Evolutionary conservation across 345 rosid genomes (phyloP), one percentile per base, ranked within the genome.

Genomic region (Nasturtium officinale): DNA sequence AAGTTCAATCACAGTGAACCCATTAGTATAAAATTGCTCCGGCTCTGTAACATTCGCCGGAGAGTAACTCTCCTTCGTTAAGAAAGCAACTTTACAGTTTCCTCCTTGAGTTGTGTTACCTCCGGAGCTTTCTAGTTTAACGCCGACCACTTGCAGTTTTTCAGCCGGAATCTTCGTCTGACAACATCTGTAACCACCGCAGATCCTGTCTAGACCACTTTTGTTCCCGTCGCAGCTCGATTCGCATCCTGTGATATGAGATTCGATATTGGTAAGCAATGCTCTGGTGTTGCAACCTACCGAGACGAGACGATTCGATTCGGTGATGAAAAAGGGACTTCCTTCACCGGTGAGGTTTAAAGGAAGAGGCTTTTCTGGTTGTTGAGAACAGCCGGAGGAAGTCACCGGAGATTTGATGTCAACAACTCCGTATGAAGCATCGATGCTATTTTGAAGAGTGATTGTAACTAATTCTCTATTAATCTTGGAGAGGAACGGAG

Each of bases 101-200:
- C 61, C 21, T 37, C 52, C 69, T 48, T 25, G 42, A 11, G 10
- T 61, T 48, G 16, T 50, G 61, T 61, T 57, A 60, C 35, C 46
- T 18, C 30, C 60, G 4, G 52, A n/a, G 26, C 38, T 42, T 50
- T 70, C 69, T 6, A 70, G 13, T 32, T 9, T 2, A 52, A 48
- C 3, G 5, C 59, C 25, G 33, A 60, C 2, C 13, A 37, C 12
- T 26, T 55, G 61, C 48, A 65, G 45, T 32, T 6, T 33, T 5
- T 63, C 76, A 30, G 17, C 25, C 1, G 76, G 77, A 57, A 85
- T 71, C 3, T 66, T 7, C 4, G 75, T 67, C 30, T 82, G 78
- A 56, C 86, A 86, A 61, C 87, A 86, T 7, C 76, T 80, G 8
- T 76, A 63, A 8, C 83, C 82, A 18, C 80, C 15, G 65, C 83